phyloP scores from a whole-genome alignment of 2,329 filamentous ascomycete species.

The Colletotrichum endophyticum region DNA sequence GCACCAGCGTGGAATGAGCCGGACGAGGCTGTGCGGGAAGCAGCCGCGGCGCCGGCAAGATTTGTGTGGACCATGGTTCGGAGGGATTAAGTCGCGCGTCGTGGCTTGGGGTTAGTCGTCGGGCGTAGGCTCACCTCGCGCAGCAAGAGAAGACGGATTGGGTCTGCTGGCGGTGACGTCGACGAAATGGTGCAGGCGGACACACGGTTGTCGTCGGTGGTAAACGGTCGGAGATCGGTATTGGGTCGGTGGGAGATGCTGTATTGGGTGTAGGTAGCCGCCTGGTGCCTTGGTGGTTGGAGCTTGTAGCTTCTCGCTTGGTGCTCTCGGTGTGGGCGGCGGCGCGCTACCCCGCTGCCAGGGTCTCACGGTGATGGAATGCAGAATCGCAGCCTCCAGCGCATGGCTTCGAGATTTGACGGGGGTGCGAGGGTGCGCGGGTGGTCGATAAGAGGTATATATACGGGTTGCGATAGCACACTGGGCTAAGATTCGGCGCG shows the following conservation, averaged over 20 bases:
- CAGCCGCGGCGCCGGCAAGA: neutral
- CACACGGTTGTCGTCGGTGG: neutral
- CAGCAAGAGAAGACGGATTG: neutral
- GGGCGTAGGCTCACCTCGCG: neutral
- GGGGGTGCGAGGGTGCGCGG: neutral
- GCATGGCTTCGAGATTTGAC: slow-evolving; percentile 3
- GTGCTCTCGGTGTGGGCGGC: neutral
- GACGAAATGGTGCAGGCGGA: neutral
- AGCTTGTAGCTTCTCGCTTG: neutral
- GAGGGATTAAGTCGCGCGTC: neutral
- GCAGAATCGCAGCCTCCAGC: slow-evolving; percentile 17
- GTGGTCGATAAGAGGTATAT: neutral
- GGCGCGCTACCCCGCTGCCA: slow-evolving; percentile 20
- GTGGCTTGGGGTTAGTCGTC: neutral
- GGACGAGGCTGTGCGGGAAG: slow-evolving; percentile 33
- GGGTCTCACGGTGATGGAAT: slow-evolving; percentile 21
- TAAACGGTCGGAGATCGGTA: slow-evolving; percentile 13
- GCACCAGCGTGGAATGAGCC: slow-evolving; percentile 59
- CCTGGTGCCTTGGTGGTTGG: neutral
- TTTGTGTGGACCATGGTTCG: slow-evolving; percentile 10
- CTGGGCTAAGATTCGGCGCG: neutral
- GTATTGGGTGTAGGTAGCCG: slow-evolving; percentile 15
- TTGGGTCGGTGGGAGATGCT: slow-evolving; percentile 13
- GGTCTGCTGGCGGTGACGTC: slow-evolving; percentile 5
- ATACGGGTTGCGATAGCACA: neutral